Evolutionary conservation across 176 grass and related monocot genomes (phyloP), one percentile per base, ranked within the genome.

Genomic region (Musa troglodytarum): DNA sequence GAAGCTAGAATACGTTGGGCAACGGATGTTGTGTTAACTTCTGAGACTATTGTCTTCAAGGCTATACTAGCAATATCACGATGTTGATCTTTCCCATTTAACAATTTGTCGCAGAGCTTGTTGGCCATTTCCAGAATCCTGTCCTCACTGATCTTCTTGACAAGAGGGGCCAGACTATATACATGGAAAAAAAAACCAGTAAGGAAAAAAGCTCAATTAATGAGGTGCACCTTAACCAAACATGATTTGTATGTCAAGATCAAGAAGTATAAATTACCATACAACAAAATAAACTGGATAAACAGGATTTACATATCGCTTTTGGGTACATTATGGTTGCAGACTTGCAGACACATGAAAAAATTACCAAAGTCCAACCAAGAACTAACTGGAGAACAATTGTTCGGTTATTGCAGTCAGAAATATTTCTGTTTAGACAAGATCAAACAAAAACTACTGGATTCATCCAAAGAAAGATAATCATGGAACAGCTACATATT

Each of bases 61-160:
- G 88, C 95, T 85, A 99, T 99, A 80, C 90, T 94, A 82, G 95
- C 95, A 82, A 84, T 99, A 85, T 99, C 95, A 57, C 95, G 86
- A 89, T 94, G 88, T 62, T 92, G 95, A 23, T 99, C 95, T 85
- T 99, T 99, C n/a, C 95, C 95, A 63, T 91, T 87, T 21, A 99
- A 81, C 81, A 99, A 86, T 75, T 99, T 99, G 79, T 91, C 88
- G 78, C 86, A 94, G 70, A 99, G 90, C 83, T 91, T 99, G 65
- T 87, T 87, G 34, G 87, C 85, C 95, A 99, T 99, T 53, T 99
- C 90, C 72, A 94, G 75, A 65, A 93, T 87, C 79, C 82, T 99
- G 22, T 94, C 95, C 84, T 99, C 90, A 15, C 77, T 79, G 73
- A 94, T 86, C 76, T 94, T 99, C 84, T 93, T 99, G 51, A 94